Evolutionary conservation across 441 rosid genomes (phyloP).

Genomic region (Melastoma candidum): DNA sequence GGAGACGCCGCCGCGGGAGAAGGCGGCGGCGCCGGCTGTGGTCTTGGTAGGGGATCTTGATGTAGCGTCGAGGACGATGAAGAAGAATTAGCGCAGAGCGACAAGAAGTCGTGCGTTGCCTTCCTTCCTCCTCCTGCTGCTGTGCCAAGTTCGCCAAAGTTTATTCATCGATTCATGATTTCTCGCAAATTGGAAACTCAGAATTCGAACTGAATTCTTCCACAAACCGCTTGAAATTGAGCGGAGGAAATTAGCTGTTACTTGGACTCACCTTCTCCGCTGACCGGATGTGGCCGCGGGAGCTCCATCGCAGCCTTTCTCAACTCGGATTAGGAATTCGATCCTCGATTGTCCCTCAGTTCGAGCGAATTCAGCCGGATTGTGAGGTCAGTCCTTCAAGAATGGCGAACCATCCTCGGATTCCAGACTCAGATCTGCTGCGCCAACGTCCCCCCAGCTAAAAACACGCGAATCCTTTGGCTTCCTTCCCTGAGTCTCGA

Average conservation of each 20-base stretch:
- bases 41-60: constrained; percentile 49
- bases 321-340: too few species aligned
- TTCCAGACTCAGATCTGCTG: too few species aligned
- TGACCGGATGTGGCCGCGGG: constrained; percentile 60
- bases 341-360: too few species aligned
- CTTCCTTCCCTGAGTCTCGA: too few species aligned
- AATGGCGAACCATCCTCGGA: too few species aligned
- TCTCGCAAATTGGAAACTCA: too few species aligned
- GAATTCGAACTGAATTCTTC: not conserved
- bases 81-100: constrained; percentile 51
- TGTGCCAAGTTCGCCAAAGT: constrained; percentile 16
- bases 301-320: constrained; percentile 45
- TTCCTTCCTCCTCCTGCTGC: constrained; percentile 35
- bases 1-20: not conserved
- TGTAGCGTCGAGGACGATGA: constrained; percentile 32
- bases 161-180: not conserved
- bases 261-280: constrained; percentile 44
- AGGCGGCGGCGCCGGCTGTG: constrained; percentile 16
- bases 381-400: too few species aligned
- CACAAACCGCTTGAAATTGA: too few species aligned
- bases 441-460: too few species aligned
- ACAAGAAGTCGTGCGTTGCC: constrained; percentile 77
- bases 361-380: too few species aligned
- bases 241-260: not conserved
- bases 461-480: too few species aligned